phyloP scores from a whole-genome alignment of 345 rosid genomes.

The Citrus sp. region DNA sequence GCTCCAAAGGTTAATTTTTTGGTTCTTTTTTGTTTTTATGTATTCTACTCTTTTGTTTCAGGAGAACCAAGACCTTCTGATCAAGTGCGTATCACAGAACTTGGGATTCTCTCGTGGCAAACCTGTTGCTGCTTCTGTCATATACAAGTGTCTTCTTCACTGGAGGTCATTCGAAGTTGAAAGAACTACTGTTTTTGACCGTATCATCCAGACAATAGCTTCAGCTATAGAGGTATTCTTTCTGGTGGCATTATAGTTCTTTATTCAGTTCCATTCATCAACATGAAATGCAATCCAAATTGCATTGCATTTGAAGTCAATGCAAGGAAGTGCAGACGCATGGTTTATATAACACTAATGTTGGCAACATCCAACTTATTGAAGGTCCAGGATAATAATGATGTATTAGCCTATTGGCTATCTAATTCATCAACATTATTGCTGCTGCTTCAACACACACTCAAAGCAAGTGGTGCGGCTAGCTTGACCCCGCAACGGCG shows the following conservation, averaged over 20 bases:
- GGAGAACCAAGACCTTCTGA: conserved; percentile 91
- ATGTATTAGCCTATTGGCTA: conserved; percentile 85
- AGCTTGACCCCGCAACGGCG: conserved; percentile 97
- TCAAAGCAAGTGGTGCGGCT: conserved; percentile 97
- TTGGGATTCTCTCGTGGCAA: conserved; percentile 86
- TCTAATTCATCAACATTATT: conserved; percentile 89
- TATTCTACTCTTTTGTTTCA: conserved; percentile 32
- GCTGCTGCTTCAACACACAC: conserved; percentile 87
- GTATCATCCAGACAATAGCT: conserved; percentile 93
- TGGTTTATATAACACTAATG: conserved; percentile 16
- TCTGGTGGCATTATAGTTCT: neutral
- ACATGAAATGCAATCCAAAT: neutral
- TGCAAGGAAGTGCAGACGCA: neutral
- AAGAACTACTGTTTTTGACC: conserved; percentile 91
- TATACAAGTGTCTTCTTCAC: conserved; percentile 92
- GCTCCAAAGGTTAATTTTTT: neutral
- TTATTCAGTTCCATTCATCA: neutral
- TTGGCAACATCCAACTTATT: conserved; percentile 21
- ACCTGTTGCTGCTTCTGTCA: conserved; percentile 94
- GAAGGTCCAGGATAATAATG: conserved; percentile 86
- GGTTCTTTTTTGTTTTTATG: conserved; percentile 1
- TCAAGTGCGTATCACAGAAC: conserved; percentile 88
- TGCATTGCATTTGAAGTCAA: conserved; percentile 7
- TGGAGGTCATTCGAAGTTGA: conserved; percentile 99
- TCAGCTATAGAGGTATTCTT: conserved; percentile 72